These are phyloP conservation scores for Acanthamoeba divionensis DNA, from an alignment of 208 protist species.

Conservation along the genomic window DNA sequence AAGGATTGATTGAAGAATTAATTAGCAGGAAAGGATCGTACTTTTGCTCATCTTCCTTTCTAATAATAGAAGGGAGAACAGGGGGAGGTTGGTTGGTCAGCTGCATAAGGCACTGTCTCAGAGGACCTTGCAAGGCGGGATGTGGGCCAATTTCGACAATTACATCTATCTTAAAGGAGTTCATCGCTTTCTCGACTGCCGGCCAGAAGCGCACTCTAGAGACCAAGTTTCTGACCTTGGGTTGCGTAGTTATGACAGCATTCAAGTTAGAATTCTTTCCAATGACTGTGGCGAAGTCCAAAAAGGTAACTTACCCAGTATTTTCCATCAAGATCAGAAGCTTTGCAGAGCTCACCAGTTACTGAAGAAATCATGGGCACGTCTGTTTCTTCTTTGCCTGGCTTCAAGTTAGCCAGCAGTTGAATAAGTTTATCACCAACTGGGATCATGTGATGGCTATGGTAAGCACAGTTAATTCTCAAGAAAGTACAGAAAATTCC, in stretches of 20 bases:
- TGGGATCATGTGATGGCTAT: slow-evolving; percentile 13
- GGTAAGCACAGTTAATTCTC: slow-evolving; percentile 20
- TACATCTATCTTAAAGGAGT: not conserved
- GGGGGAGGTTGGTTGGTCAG: not conserved
- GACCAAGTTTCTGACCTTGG: slow-evolving; percentile 11
- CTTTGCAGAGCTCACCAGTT: not conserved
- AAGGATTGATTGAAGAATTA: too few species aligned
- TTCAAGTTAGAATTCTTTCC: too few species aligned
- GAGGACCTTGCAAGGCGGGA: not conserved
- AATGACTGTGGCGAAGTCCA: too few species aligned
- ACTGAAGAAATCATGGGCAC: slow-evolving; percentile 31
- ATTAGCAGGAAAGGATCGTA: too few species aligned
- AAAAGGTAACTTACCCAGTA: too few species aligned
- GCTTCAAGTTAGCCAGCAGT: not conserved
- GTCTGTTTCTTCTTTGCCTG: not conserved
- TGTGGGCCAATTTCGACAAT: not conserved
- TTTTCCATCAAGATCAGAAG: not conserved
- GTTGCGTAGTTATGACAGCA: too few species aligned
- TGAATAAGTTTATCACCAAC: not conserved
- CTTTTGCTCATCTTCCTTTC: slow-evolving; percentile 1
- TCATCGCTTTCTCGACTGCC: not conserved
- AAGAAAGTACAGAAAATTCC: slow-evolving; percentile 6
- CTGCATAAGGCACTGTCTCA: not conserved
- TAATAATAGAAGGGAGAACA: not conserved
- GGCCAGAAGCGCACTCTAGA: slow-evolving; percentile 36